These are phyloP conservation scores for Thelephora ganbajun DNA, from an alignment of 768 basidiomycete genomes.

Conservation along the genomic window DNA sequence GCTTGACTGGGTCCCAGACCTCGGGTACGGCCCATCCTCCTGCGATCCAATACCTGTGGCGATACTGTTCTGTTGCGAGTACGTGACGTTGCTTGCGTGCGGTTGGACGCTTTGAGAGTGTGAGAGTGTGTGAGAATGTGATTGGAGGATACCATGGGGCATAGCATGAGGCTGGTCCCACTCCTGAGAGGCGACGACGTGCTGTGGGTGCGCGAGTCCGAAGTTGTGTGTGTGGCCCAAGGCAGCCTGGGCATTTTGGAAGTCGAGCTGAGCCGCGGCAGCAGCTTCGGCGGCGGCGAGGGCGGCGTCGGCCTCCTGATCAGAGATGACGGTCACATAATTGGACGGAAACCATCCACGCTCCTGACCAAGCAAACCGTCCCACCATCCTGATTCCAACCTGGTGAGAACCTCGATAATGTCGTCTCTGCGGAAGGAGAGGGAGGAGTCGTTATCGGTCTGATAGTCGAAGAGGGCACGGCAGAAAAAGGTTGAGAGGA, in stretches of 20 bases:
- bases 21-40: background rate
- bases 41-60: background rate
- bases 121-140: no score
- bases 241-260: conserved; percentile 8
- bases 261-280: conserved; percentile 12
- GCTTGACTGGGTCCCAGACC: conserved; percentile 30
- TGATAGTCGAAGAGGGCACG: conserved; percentile 86
- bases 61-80: conserved; percentile 2
- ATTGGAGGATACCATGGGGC: no score
- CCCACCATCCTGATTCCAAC: conserved; percentile 97
- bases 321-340: conserved; percentile 70
- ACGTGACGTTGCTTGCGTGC: conserved; percentile 19
- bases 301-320: conserved; percentile 65
- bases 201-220: conserved; percentile 22
- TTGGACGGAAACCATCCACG: conserved; percentile 98
- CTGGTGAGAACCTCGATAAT: conserved; percentile 89
- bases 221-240: conserved; percentile 9
- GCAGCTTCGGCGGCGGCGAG: conserved; percentile 34
- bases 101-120: no score
- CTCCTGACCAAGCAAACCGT: conserved; percentile 78
- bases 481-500: conserved; percentile 66
- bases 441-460: conserved; percentile 75
- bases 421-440: conserved; percentile 78
- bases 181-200: conserved; percentile 51
- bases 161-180: conserved; percentile 21